These are phyloP conservation scores for Claviceps sp. DNA, from an alignment of 2,329 filamentous ascomycete species.

Conservation along the genomic window DNA sequence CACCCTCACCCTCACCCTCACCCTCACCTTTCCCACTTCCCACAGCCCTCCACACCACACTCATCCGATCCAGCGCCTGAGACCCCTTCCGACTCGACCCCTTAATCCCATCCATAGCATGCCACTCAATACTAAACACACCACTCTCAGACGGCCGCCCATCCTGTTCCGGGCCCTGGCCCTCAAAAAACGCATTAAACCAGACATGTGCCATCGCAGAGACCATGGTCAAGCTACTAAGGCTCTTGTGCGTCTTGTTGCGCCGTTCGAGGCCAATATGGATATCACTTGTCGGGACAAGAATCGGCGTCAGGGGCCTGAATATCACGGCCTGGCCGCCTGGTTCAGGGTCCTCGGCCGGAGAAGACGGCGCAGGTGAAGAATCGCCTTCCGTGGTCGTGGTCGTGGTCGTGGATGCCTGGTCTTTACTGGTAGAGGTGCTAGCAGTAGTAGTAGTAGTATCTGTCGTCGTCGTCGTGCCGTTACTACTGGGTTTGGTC, in stretches of 20 bases:
- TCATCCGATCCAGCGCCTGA: slow-evolving; percentile 65
- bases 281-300: slow-evolving; percentile 69
- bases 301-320: slow-evolving; percentile 52
- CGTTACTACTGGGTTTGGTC: slow-evolving; percentile 8
- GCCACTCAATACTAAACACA: slow-evolving; percentile 45
- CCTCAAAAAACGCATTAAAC: slow-evolving; percentile 95
- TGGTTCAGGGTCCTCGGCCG: slow-evolving; percentile 28
- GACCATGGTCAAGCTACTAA: slow-evolving; percentile 79
- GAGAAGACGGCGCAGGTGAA: background rate
- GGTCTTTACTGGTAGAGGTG: no score
- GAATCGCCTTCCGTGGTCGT: background rate
- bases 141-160: slow-evolving; percentile 56
- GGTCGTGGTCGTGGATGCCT: slow-evolving; percentile 1
- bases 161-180: slow-evolving; percentile 53
- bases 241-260: slow-evolving; percentile 61
- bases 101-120: slow-evolving; percentile 84
- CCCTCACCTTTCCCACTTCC: no score
- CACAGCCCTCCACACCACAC: slow-evolving; percentile 65
- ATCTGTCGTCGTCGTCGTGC: slow-evolving; percentile 6
- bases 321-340: slow-evolving; percentile 67
- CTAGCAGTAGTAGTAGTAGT: slow-evolving; percentile 4
- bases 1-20: no score
- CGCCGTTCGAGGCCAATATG: slow-evolving; percentile 83
- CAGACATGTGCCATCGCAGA: slow-evolving; percentile 89
- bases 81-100: slow-evolving; percentile 74